Base-by-base conservation (phyloP, 1,284 basidiomycete genomes). In the Thelephora terrestris region DNA sequence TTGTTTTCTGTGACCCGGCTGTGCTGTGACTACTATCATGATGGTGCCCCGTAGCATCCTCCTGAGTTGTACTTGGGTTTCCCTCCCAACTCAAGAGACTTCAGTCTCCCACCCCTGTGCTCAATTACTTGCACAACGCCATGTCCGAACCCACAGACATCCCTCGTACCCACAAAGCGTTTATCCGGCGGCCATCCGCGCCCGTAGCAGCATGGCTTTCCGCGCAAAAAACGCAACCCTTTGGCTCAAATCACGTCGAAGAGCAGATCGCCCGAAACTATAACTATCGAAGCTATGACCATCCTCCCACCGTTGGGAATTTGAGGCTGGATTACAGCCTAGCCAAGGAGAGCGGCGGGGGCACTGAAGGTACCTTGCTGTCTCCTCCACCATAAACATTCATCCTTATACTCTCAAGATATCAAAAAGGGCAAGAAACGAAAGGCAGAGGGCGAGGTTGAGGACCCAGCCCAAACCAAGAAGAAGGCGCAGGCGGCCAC, bases 161-260 rank as follows among this genome's bases (percentile, higher is more conserved):
- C 7, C 60, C 67, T 16, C 59, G 64, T 71, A 14, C 47, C 35
- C 23, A 48, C 43, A 7, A 53, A 47, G 37, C 57, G 14, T 42
- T 53, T 7, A 54, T 61, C 7, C n/a, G n/a, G n/a, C n/a, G n/a
- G n/a, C 70, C 74, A 2, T 78, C 81, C 0, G 86, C 88, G 0
- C 89, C 89, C 0, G n/a, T n/a, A n/a, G 85, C 86, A 20, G 74
- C 80, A 68, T 89, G 87, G 78, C 78, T 92, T 14, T 78, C 85
- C 24, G 85, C 85, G 7, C 77, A 76, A 52, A 86, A 91, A 61
- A 92, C 92, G 90, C 85, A 85, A 70, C 74, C 86, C 52, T 93
- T 86, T 64, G 90, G 89, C 32, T 73, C 80, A 3, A 73, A 81
- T 50, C 88, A 90, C 14, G 71, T 91, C 45, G 71, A 57, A 36